Conservation (phyloP, 176 grass and related monocot genomes). For the Typha latifolia region DNA sequence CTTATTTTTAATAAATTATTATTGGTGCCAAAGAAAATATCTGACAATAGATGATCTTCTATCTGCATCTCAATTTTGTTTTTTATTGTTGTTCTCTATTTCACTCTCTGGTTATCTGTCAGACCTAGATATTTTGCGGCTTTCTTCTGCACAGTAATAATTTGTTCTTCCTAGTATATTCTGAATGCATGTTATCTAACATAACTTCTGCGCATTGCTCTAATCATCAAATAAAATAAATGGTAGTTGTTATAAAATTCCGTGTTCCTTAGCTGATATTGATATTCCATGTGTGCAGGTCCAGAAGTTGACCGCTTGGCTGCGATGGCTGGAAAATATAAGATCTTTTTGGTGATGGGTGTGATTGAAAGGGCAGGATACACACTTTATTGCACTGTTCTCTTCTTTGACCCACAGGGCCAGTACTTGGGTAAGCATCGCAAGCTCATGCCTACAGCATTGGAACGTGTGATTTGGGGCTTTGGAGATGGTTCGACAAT, state of each 20-base stretch:
- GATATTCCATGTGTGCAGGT: conserved; percentile 29
- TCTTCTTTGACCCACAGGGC: conserved; percentile 86
- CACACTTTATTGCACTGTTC: conserved; percentile 75
- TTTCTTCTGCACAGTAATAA: too few species aligned
- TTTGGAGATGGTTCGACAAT: conserved; percentile 88
- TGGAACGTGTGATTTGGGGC: conserved; percentile 89
- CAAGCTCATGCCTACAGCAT: conserved; percentile 80
- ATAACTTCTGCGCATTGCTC: too few species aligned
- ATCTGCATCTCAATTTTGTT: too few species aligned
- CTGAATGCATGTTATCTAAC: too few species aligned
- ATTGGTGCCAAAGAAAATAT: too few species aligned
- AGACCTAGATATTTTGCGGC: too few species aligned
- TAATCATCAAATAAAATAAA: too few species aligned
- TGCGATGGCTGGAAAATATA: conserved; percentile 76
- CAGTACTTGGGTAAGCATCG: conserved; percentile 77
- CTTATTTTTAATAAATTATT: too few species aligned
- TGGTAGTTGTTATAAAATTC: background rate
- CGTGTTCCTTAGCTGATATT: background rate
- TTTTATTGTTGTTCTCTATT: too few species aligned
- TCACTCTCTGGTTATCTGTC: too few species aligned
- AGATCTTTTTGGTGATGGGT: conserved; percentile 89
- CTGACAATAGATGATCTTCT: too few species aligned
- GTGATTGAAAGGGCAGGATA: conserved; percentile 85
- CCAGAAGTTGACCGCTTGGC: conserved; percentile 78
- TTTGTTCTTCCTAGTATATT: too few species aligned